Conservation (phyloP, 495 filamentous ascomycete species). For the Immersiella caudata region DNA sequence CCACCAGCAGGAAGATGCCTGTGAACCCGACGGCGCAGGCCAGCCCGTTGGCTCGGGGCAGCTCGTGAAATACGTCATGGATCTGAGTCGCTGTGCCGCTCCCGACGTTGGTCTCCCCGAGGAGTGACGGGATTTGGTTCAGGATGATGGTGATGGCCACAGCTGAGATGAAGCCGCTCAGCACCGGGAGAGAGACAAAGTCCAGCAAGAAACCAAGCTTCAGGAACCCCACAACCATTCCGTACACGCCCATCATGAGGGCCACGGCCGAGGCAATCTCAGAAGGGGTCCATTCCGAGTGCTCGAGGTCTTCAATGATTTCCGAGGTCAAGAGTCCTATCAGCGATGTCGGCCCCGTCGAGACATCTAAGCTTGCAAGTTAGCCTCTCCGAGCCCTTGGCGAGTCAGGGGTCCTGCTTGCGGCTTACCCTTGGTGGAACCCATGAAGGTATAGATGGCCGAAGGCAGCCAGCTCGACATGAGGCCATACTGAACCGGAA, state of each 20-base stretch:
- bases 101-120: slow-evolving; percentile 47
- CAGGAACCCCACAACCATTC: slow-evolving; percentile 52
- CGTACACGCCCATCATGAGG: slow-evolving; percentile 55
- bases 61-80: slow-evolving; percentile 45
- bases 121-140: slow-evolving; percentile 49
- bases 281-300: slow-evolving; percentile 40
- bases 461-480: slow-evolving; percentile 58
- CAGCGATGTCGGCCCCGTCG: slow-evolving; percentile 56
- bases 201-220: slow-evolving; percentile 56
- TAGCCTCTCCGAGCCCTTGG: neutral
- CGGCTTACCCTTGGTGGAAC: slow-evolving; percentile 55
- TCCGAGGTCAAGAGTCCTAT: slow-evolving; percentile 54
- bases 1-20: slow-evolving; percentile 45
- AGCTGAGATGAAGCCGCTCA: slow-evolving; percentile 55
- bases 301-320: slow-evolving; percentile 45
- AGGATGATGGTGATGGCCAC: slow-evolving; percentile 54
- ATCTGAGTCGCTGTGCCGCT: slow-evolving; percentile 47
- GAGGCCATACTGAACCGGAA: slow-evolving; percentile 55
- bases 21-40: slow-evolving; percentile 53
- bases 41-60: slow-evolving; percentile 45
- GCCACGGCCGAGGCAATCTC: slow-evolving; percentile 54
- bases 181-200: slow-evolving; percentile 54
- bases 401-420: neutral
- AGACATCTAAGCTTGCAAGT: slow-evolving; percentile 41
- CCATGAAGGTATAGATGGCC: slow-evolving; percentile 56